Evolutionary conservation across 225 moss, liverwort and hornwort genomes (phyloP), one percentile per base, ranked within the genome.

Genomic region (Asterella californica): DNA sequence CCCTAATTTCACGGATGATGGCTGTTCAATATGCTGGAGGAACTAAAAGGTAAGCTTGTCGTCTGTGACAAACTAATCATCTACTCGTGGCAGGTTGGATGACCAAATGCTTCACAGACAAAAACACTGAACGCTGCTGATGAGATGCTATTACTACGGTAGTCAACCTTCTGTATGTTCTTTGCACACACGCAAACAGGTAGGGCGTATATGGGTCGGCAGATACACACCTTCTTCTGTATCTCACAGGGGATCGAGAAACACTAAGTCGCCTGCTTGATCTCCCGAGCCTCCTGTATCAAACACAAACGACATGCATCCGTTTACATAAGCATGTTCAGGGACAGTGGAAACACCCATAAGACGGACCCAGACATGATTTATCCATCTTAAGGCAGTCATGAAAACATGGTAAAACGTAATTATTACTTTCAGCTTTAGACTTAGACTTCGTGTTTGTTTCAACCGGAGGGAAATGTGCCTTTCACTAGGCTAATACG

Each of bases 221-320:
- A 72, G 27, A 65, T 70, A 84, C 92, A 87, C 84, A 96, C 93
- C 96, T 96, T 85, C 85, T 82, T 85, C 91, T 92, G 80, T 89
- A 90, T 86, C 91, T 91, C 80, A 89, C 91, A 19, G 91, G 88
- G 80, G 89, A 91, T 71, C 88, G 86, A 77, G 90, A 90, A 78
- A 85, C 84, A 79, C 87, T 90, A 36, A 71, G 82, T 76, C 88
- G 90, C 83, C 92, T 91, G 86, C 85, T 91, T 68, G 85, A 78
- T 77, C 94, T 82, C 76, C 86, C 90, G 33, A 74, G 75, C 59
- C 72, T 77, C 82, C 88, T 85, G 74, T 46, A 78, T 46, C 34
- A 53, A 2, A 55, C 34, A 47, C 65, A 30, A 32, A 27, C 11
- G 15, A 50, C 25, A 74, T 30, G 14, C 27, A 47, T 47, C 6